Percentiles rank a stretch among this genome's conserved stretches.
These are phyloP conservation scores for Epipyxis sp. DNA, from an alignment of 108 stramenopile genomes.

Conservation along the genomic window DNA sequence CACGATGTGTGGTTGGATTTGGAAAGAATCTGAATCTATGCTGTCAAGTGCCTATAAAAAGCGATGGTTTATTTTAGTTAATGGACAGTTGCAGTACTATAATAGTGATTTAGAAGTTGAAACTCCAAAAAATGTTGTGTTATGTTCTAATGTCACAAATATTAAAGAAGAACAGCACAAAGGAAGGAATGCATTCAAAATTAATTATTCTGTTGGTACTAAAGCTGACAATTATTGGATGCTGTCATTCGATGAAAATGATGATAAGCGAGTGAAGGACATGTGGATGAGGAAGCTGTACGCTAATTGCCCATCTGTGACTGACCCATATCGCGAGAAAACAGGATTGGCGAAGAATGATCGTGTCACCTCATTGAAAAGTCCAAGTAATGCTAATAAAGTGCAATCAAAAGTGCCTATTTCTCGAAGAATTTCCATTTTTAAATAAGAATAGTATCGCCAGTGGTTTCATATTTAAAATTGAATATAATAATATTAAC, in stretches of 20 bases:
- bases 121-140: background rate
- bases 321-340: background rate
- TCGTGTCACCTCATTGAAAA: background rate
- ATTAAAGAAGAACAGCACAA: background rate
- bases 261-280: background rate
- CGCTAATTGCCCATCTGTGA: background rate
- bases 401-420: background rate
- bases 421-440: background rate
- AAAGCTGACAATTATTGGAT: background rate
- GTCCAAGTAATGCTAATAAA: background rate
- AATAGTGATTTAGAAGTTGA: background rate
- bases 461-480: too few species aligned
- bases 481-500: too few species aligned
- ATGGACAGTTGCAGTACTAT: background rate
- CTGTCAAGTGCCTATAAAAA: constrained; percentile 2
- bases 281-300: background rate
- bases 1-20: background rate
- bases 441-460: background rate
- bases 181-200: background rate
- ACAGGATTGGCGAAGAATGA: background rate
- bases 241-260: constrained; percentile 3
- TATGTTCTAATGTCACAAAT: background rate
- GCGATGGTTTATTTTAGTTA: constrained; percentile 7
- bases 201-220: background rate
- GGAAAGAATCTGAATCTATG: constrained; percentile 14